Evolutionary conservation across 1,284 basidiomycete species (phyloP).

Genomic region (Apiotrichum brassicae): DNA sequence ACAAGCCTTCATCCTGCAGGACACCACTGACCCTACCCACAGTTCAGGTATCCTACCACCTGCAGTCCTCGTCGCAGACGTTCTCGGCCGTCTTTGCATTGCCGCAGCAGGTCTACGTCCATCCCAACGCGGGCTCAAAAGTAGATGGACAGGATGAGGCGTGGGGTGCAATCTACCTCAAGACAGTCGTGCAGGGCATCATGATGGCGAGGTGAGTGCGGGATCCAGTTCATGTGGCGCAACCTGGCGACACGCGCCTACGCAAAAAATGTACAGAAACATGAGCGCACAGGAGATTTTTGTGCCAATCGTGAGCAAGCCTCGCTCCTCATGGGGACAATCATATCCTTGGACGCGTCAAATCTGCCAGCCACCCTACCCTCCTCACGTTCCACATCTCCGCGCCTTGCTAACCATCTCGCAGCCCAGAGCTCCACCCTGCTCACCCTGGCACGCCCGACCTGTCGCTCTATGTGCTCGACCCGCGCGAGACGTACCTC

Average conservation of each 20-base stretch:
- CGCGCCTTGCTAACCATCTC: background rate
- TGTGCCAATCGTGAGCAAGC: too few relatives aligned
- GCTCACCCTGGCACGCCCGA: slow-evolving; percentile 27
- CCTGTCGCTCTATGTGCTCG: slow-evolving; percentile 41
- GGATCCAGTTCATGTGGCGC: too few relatives aligned
- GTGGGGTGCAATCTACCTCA: slow-evolving; percentile 44
- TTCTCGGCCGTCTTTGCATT: slow-evolving; percentile 34
- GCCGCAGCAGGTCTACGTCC: slow-evolving; percentile 42
- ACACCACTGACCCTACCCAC: background rate
- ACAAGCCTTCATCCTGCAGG: background rate
- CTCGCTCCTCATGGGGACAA: too few relatives aligned
- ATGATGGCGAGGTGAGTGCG: slow-evolving; percentile 36
- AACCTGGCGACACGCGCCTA: too few relatives aligned
- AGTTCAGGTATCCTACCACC: slow-evolving; percentile 41
- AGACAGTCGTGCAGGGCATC: slow-evolving; percentile 41
- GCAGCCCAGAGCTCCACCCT: slow-evolving; percentile 41
- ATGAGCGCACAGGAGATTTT: too few relatives aligned
- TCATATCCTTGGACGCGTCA: background rate
- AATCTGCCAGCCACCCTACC: background rate
- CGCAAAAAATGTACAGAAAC: too few relatives aligned
- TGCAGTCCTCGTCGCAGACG: slow-evolving; percentile 31
- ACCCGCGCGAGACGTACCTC: slow-evolving; percentile 41
- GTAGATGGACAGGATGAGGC: slow-evolving; percentile 26
- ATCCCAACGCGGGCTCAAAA: slow-evolving; percentile 26
- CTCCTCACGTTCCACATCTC: background rate